phyloP scores from a whole-genome alignment of 2,329 filamentous ascomycete genomes.

The Helicocarpus griseus region DNA sequence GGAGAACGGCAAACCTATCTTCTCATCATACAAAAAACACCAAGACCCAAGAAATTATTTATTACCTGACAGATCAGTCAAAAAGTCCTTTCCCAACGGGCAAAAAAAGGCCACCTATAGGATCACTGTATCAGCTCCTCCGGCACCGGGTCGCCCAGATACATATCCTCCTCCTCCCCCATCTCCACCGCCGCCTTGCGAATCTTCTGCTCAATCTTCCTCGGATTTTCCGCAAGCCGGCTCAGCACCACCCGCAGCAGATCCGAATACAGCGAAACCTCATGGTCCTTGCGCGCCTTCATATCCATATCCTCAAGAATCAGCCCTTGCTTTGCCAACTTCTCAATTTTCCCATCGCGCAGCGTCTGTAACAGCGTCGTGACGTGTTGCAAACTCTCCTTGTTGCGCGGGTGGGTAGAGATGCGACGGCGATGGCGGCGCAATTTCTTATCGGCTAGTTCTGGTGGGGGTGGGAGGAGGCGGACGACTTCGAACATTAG shows the following conservation, averaged over 20 bases:
- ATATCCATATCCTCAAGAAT: conserved; percentile 27
- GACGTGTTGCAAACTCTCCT: conserved; percentile 36
- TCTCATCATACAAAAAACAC: no score
- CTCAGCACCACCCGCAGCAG: conserved; percentile 33
- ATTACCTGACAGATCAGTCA: no score
- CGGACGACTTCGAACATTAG: conserved; percentile 42
- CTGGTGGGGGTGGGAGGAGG: conserved; percentile 22
- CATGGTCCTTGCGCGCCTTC: conserved; percentile 28
- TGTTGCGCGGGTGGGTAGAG: conserved; percentile 31
- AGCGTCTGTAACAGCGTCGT: conserved; percentile 36
- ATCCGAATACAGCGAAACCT: conserved; percentile 34
- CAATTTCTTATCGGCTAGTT: conserved; percentile 24
- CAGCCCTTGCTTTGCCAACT: conserved; percentile 23
- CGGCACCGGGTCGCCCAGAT: conserved; percentile 19
- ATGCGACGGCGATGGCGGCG: conserved; percentile 29
- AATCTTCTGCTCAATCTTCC: conserved; percentile 26
- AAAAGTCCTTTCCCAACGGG: no score
- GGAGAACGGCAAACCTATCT: neutral
- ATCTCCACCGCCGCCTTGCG: conserved; percentile 28
- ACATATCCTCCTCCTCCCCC: conserved; percentile 20
- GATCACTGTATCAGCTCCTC: neutral
- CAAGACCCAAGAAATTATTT: no score
- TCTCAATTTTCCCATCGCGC: conserved; percentile 27
- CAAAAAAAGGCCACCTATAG: neutral
- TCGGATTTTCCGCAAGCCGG: conserved; percentile 20